Evolutionary conservation across 2,329 filamentous ascomycete genomes (phyloP), one percentile per base, ranked within the genome.

Genomic region (Cylindrodendrum hubeiense): DNA sequence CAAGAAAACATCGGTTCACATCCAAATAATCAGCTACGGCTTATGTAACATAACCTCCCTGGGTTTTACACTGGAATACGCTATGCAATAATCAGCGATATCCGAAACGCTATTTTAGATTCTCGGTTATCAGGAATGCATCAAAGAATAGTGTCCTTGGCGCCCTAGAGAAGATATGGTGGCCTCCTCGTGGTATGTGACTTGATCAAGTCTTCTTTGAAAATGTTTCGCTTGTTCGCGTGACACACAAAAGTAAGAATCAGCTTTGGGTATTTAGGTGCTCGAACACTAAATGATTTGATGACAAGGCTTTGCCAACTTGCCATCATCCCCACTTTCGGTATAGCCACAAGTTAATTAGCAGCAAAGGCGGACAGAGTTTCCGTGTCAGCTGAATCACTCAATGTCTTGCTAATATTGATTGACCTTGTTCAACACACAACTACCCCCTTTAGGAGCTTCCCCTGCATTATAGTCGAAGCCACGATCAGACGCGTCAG

Each of bases 401-500:
- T 24, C 15, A 49, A 53, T 24, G 53, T 57, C 24, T 63, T 12
- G 28, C 5, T 9, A 19, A 34, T 62, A 53, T 53, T 37, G 13
- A n/a, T n/a, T n/a, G n/a, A n/a, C 2, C 17, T 26, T 22, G 13
- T 58, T 19, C 3, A 24, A n/a, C 58, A 8, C 21, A 53, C 15
- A 26, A 6, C 17, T 7, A 21, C 39, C 13, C 22, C n/a, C 34
- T 19, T 4, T 22, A 22, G 26, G 6, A 12, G 15, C 24, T n/a
- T 24, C 22, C 22, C 33, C 43, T 33, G 19, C 15, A 33, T 26
- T 10, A n/a, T 43, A 15, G 3, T 13, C 15, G 17, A 55, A 66
- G 58, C 61, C 65, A 68, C 56, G 1, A 21, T 4, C 21, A 13
- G 21, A 50, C 43, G 19, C 12, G 44, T 4, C 24, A 46, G 47